Percentiles rank a stretch among this genome's conserved stretches.
Evolutionary conservation across 2,329 filamentous ascomycete species (phyloP).

Genomic region (Mollisiaceae sp.): DNA sequence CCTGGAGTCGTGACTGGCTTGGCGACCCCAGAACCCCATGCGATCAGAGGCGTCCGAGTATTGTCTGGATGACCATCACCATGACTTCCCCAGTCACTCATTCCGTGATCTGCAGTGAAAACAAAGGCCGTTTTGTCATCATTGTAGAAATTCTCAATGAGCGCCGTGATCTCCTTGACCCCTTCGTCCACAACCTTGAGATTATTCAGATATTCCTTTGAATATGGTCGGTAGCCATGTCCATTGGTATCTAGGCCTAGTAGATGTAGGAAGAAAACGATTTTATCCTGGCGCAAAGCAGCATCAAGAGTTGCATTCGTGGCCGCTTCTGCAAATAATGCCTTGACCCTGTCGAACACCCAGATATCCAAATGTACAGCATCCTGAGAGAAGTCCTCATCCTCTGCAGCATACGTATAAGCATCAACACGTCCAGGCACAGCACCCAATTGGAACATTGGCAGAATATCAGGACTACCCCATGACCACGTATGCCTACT

Average conservation of each 20-base stretch:
- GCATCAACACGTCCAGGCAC: constrained; percentile 85
- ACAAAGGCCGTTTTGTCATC: constrained; percentile 90
- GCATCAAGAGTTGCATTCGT: constrained; percentile 76
- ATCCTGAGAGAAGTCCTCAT: constrained; percentile 88
- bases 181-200: constrained; percentile 93
- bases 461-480: constrained; percentile 96
- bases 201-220: constrained; percentile 92
- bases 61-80: constrained; percentile 98
- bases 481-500: constrained; percentile 98
- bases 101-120: constrained; percentile 97
- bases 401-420: constrained; percentile 81
- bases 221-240: constrained; percentile 87
- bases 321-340: constrained; percentile 80
- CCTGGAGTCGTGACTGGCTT: constrained; percentile 65
- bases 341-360: constrained; percentile 95
- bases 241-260: constrained; percentile 91
- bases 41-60: constrained; percentile 89
- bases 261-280: constrained; percentile 94
- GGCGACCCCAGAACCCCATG: constrained; percentile 91
- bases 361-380: constrained; percentile 84
- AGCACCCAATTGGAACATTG: constrained; percentile 96
- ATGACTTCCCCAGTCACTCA: constrained; percentile 99
- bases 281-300: constrained; percentile 78
- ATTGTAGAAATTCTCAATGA: constrained; percentile 85
- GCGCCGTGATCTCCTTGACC: constrained; percentile 78